Base-by-base conservation (phyloP, 2,329 filamentous ascomycete species). In the Sclerotinia glacialis region DNA sequence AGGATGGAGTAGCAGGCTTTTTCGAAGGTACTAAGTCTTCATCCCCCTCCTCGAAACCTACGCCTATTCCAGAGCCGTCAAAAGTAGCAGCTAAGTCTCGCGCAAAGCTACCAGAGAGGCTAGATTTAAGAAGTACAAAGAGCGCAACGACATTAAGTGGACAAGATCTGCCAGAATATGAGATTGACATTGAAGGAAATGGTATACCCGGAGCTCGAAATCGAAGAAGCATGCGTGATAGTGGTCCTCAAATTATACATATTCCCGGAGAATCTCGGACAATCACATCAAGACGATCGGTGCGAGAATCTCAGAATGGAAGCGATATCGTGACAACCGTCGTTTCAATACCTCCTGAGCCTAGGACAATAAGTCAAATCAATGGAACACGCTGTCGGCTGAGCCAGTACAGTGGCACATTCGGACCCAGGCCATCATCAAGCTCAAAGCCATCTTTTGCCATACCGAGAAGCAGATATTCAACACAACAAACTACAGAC, bases 1-100 rank as follows among this genome's bases (percentile, higher is more conserved):
- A 80, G 63, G 77, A 80, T 68, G 86, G 85, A 2, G 71, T 84
- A 23, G 73, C 77, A 7, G 80, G 80, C 5, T 71, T 82, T 49
- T 65, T 65, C 3, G 37, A 21, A 23, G 21, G 58, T 37, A 28
- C 7, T 5, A 40, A 49, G 31, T 40, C 40, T 28, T 42, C 37
- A 40, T 40, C 14, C 14, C 5, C 37, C 3, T 40, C 37, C 37
- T 40, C 42, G 7, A 21, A 37, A 18, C 11, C 18, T 3, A n/a
- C 16, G 26, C 26, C 23, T 42, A 18, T 56, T 21, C 14, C 40
- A 21, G 26, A 34, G 16, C 23, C 37, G 23, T 8, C 14, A 44
- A 34, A 34, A 31, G 28, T n/a, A 37, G 23, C 40, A 14, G 42
- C n/a, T n/a, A 49, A 5, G 59, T 8, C 53, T 59, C 28, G 52